phyloP scores from a whole-genome alignment of 2,329 filamentous ascomycete species.

The Ceratocystis diversiconidia region DNA sequence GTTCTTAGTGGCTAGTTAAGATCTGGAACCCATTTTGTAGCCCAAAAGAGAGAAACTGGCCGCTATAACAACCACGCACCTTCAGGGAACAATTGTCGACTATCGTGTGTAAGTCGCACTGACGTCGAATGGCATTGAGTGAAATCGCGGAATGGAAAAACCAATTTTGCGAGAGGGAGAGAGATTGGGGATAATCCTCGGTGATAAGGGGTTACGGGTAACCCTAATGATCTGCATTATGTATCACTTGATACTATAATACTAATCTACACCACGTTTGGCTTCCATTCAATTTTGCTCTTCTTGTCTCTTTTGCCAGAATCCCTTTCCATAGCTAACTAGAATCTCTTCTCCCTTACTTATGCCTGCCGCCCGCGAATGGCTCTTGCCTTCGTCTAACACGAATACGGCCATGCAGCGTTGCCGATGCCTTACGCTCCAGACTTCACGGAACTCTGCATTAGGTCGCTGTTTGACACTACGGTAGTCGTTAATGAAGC shows the following conservation, averaged over 20 bases:
- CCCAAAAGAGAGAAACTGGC: no score
- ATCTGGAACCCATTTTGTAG: no score
- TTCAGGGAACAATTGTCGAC: no score
- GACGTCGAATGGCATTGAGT: neutral
- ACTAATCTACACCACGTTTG: neutral
- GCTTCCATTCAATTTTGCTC: neutral
- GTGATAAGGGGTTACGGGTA: neutral
- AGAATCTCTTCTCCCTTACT: conserved; percentile 49
- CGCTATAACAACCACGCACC: no score
- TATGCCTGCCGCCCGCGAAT: conserved; percentile 27
- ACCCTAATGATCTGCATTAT: neutral
- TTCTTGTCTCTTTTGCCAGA: conserved; percentile 32
- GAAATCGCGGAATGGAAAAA: conserved; percentile 12
- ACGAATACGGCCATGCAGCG: conserved; percentile 46
- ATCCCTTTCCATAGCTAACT: conserved; percentile 54
- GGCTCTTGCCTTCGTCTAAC: conserved; percentile 30
- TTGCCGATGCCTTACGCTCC: conserved; percentile 38
- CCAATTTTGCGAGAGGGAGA: neutral
- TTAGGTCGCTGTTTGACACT: conserved; percentile 41
- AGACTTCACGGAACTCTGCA: conserved; percentile 45
- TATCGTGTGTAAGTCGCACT: neutral
- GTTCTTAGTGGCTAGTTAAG: no score
- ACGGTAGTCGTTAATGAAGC: conserved; percentile 54
- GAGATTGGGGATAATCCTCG: neutral
- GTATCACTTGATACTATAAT: neutral